A percentile compares a stretch with the other conserved stretches of the same genome.
Conservation (phyloP, 768 basidiomycete species). For the Amanita rimosa region DNA sequence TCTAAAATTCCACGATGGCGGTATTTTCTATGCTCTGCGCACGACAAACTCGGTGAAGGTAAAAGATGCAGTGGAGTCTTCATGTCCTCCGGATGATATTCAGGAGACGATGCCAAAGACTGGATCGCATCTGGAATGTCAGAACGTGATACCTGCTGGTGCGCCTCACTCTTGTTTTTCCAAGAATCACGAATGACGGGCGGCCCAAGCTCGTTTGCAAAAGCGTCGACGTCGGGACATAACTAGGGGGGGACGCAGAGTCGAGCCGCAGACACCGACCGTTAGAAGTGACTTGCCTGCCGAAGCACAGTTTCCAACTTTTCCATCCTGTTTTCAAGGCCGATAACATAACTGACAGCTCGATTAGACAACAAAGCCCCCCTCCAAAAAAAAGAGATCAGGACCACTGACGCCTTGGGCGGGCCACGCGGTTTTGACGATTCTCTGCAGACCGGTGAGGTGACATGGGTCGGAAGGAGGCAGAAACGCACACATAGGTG, state of each 20-base stretch:
- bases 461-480: neutral
- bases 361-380: neutral
- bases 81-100: neutral
- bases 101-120: neutral
- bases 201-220: slow-evolving; percentile 52
- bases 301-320: slow-evolving; percentile 42
- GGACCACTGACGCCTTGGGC: slow-evolving; percentile 46
- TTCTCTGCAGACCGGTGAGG: slow-evolving; percentile 27
- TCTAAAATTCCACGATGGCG: neutral
- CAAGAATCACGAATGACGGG: slow-evolving; percentile 55
- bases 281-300: slow-evolving; percentile 25
- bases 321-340: slow-evolving; percentile 48
- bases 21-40: neutral
- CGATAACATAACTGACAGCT: slow-evolving; percentile 37
- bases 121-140: neutral
- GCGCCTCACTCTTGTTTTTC: slow-evolving; percentile 22
- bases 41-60: neutral
- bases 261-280: neutral
- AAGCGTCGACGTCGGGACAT: slow-evolving; percentile 49
- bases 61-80: neutral
- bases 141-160: neutral
- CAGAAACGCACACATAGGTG: slow-evolving; percentile 42
- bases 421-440: slow-evolving; percentile 55
- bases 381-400: neutral
- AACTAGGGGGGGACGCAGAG: slow-evolving; percentile 29